Evolutionary conservation across 2,329 filamentous ascomycete genomes (phyloP), one percentile per base, ranked within the genome.

Genomic region (Sarocladium kiliense): DNA sequence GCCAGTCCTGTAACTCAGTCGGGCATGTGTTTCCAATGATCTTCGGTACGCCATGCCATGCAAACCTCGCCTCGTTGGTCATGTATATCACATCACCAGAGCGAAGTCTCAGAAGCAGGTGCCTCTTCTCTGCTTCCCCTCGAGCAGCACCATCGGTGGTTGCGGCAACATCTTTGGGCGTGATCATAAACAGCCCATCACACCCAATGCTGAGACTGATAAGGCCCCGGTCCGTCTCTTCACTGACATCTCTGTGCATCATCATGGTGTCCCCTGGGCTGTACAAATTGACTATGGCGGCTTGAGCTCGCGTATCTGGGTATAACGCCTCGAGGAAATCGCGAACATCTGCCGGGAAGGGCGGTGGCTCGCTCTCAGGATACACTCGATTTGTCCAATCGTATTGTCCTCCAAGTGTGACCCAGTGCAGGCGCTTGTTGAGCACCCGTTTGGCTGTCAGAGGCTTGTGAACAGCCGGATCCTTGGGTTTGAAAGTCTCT

Each of bases 1-100:
- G 92, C 92, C 92, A 97, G 41, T 87, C 75, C 56, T 77, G 73
- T 51, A 97, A 70, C 69, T 86, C 88, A 0, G 74, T 74, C 0
- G 93, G 93, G 70, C 92, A 97, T 0, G 90, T 96, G 1, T 75
- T 82, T 47, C 84, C 80, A 34, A 97, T 66, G 12, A 97, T 87
- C 68, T 92, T 94, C 5, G 94, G 92, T 12, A 97, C 91, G 12
- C 89, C 92, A 72, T 97, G 94, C 93, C 93, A 97, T 2, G 93
- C 92, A 71, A 91, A 96, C 42, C 94, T 79, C 3, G 89, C 87
- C 56, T 84, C 77, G 19, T 87, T 81, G 51, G 83, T 86, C 93
- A 99, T 97, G 65, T 95, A 91, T 1, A 97, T 84, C 1, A 86
- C 91, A 73, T 97, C 93, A 0, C 94, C 93, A 1, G 91, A 96